Base-by-base conservation (phyloP, 768 basidiomycete species). In the Leccinellum luteum region DNA sequence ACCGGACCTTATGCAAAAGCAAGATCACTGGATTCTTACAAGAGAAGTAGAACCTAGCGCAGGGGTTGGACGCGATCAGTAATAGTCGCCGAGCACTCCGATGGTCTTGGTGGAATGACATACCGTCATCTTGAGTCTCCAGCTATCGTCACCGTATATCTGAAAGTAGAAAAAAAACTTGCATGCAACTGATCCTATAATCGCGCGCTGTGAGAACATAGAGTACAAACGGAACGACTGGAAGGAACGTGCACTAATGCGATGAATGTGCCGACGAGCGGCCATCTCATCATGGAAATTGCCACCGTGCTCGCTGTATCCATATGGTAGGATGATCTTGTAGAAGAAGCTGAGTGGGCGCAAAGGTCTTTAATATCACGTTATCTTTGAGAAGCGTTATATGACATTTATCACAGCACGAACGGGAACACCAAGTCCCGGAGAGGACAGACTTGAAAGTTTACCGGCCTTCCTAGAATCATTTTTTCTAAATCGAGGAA, bases 101-200 rank as follows among this genome's bases (percentile, higher is more conserved):
- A 6, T 6, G 4, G 25, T 52, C 17, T 13, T 10, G 8, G 3
- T 10, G 48, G 21, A 48, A 41, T 19, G 48, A 55, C 68, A 19
- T 47, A 71, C 69, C 41, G 52, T 65, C 21, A 12, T 31, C 31
- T 31, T 31, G 31, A 31, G 31, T 12, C 31, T 31, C 31, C 31
- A 2, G 3, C 31, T 6, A 23, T 69, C 69, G 2, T 49, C 43
- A 2, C 52, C 58, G 55, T 70, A 70, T 0, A 61, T 70, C 15
- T 56, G 61, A 28, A 66, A 71, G 56, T 70, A 70, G 19, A n/a
- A 64, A 71, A 21, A 71, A 65, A 9, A 63, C 59, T 23, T 70
- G 69, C 44, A 60, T 57, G 56, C 65, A 70, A 6, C 69, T 71
- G 5, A 66, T 51, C 14, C 69, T 71, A 30, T 31, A 7, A n/a